phyloP scores from a whole-genome alignment of 176 grass and related monocot species.

The Poa annua region DNA sequence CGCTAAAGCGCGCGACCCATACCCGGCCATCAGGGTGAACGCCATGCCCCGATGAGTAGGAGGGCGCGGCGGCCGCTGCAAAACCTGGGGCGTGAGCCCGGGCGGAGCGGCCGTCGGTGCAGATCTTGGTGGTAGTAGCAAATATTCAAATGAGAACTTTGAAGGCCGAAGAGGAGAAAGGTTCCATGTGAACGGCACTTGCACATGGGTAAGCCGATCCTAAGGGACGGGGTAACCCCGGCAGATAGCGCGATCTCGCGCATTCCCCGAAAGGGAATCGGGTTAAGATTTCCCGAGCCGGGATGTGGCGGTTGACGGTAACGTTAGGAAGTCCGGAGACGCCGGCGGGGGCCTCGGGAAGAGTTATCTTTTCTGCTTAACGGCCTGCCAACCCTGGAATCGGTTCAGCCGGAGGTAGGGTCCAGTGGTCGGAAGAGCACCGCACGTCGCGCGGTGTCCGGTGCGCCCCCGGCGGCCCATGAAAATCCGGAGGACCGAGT shows the following conservation, averaged over 20 bases:
- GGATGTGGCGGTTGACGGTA: slow-evolving; percentile 60
- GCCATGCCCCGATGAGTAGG: slow-evolving; percentile 49
- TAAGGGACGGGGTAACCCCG: slow-evolving; percentile 74
- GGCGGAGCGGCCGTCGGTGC: slow-evolving; percentile 63
- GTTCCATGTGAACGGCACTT: slow-evolving; percentile 81
- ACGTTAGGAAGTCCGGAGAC: slow-evolving; percentile 67
- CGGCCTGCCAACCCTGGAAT: slow-evolving; percentile 65
- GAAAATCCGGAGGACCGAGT: no score
- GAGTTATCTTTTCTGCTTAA: slow-evolving; percentile 89
- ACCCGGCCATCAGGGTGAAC: slow-evolving; percentile 57
- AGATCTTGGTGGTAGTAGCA: slow-evolving; percentile 74
- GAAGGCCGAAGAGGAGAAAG: slow-evolving; percentile 78
- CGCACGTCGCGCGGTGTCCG: slow-evolving; percentile 65
- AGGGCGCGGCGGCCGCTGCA: slow-evolving; percentile 19
- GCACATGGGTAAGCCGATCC: slow-evolving; percentile 77
- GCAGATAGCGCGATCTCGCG: slow-evolving; percentile 39
- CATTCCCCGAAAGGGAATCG: slow-evolving; percentile 35
- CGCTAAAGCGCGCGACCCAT: slow-evolving; percentile 66
- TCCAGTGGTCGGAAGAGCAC: slow-evolving; percentile 71
- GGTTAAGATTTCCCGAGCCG: slow-evolving; percentile 51
- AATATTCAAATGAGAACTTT: slow-evolving; percentile 89
- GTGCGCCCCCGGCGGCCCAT: slow-evolving; percentile 62
- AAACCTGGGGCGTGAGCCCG: neutral
- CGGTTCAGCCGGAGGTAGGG: slow-evolving; percentile 70
- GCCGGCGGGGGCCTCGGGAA: slow-evolving; percentile 64